A percentile compares a stretch with the other conserved stretches of the same genome.
Conservation (phyloP, 2,329 filamentous ascomycete species). For the Penicillium sp. region DNA sequence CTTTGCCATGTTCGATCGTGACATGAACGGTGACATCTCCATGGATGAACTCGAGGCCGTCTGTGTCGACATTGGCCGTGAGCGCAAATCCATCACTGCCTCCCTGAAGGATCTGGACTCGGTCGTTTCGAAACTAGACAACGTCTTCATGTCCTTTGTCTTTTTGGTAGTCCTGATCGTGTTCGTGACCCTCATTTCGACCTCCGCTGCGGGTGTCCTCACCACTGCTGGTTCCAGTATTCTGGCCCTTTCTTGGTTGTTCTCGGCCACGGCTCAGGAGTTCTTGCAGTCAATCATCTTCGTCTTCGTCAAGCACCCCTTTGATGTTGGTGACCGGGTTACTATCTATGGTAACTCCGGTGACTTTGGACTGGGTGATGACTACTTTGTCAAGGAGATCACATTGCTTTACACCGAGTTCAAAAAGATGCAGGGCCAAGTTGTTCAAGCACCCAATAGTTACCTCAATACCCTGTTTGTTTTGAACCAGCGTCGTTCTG, state of each 20-base stretch:
- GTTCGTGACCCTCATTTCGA: conserved; percentile 82
- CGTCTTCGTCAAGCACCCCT: conserved; percentile 95
- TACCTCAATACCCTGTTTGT: conserved; percentile 91
- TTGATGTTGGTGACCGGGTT: conserved; percentile 90
- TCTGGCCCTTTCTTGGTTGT: conserved; percentile 87
- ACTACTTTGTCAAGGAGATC: conserved; percentile 95
- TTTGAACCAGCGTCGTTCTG: conserved; percentile 86
- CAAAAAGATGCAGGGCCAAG: conserved; percentile 96
- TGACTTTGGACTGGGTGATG: conserved; percentile 69
- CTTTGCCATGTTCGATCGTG: conserved; percentile 90
- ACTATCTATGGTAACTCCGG: conserved; percentile 88
- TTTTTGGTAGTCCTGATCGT: conserved; percentile 74
- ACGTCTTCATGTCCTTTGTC: conserved; percentile 83
- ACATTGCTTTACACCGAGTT: conserved; percentile 91
- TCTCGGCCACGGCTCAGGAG: conserved; percentile 87
- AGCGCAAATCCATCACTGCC: conserved; percentile 91
- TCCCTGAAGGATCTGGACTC: conserved; percentile 93
- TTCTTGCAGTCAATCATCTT: conserved; percentile 92
- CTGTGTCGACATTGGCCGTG: conserved; percentile 87
- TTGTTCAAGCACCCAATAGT: conserved; percentile 92
- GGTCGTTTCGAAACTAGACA: conserved; percentile 82
- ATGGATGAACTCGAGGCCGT: conserved; percentile 92
- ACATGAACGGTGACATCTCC: conserved; percentile 92
- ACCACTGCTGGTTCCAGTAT: conserved; percentile 81
- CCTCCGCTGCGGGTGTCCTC: conserved; percentile 83